Evolutionary conservation across 2,329 filamentous ascomycete species (phyloP), one percentile per base, ranked within the genome.

Genomic region (Aureobasidium sp.): DNA sequence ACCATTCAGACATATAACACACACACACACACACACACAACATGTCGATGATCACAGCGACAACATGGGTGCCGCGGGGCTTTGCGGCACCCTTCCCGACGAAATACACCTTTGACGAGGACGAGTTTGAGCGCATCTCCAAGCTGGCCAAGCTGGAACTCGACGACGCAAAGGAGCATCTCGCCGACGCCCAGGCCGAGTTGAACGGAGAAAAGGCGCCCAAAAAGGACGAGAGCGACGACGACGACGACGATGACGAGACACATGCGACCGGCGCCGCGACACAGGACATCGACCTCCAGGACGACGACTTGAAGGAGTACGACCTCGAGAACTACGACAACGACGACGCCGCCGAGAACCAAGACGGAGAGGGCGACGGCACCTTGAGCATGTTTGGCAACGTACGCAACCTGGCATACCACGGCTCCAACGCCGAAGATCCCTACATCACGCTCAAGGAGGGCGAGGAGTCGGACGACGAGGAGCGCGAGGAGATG

Each of bases 301-400:
- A 77, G 60, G 90, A 96, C 70, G 90, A 95, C 66, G 92, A 96
- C 71, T 81, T 99, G 53, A 94, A 93, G 75, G 91, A 99, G 75
- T 99, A 96, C 75, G 87, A 99, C 71, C 82, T 99, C 59, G 93
- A 97, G 65, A 86, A 96, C 74, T 99, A 99, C 73, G 94, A 99
- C 68, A 88, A 94, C 66, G 89, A 94, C 49, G 83, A 85, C 8
- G 81, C 83, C 15, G 81, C 83, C 1, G 83, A 84, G 17, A 83
- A 89, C 62, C 85, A 85, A 31, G 61, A 51, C 25, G 63, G 62
- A 31, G 62, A 63, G 21, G 79, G 78, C 19, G 84, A 83, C 53
- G 86, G 90, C 69, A 83, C 86, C 58, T 87, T 94, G 81, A 87
- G 86, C 68, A 96, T 96, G 83, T 97, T 99, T 71, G 91, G 92